Evolutionary conservation across 768 basidiomycete species (phyloP).

Genomic region (Psilocybe cubensis): DNA sequence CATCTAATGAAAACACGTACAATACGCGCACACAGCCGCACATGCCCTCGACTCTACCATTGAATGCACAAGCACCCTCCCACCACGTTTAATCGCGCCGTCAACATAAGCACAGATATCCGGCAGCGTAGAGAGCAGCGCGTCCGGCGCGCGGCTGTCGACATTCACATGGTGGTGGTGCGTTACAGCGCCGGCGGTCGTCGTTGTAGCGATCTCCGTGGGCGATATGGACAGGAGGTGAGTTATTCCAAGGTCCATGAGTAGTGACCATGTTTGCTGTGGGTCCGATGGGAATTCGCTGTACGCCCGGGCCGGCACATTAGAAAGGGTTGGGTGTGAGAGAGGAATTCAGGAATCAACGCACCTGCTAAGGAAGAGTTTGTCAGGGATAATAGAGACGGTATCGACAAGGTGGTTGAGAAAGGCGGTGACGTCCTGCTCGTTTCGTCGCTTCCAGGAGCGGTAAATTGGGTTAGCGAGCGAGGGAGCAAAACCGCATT

Average conservation of each 20-base stretch:
- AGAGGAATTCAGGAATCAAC: constrained; percentile 13
- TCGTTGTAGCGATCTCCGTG: constrained; percentile 41
- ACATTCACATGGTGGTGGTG: constrained; percentile 48
- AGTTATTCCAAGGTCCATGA: constrained; percentile 53
- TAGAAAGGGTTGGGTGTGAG: background rate
- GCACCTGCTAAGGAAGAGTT: constrained; percentile 56
- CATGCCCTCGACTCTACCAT: constrained; percentile 58
- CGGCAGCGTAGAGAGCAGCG: constrained; percentile 49
- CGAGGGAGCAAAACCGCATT: constrained; percentile 51
- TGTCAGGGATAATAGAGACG: constrained; percentile 50
- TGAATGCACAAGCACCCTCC: constrained; percentile 58
- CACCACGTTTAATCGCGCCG: constrained; percentile 41
- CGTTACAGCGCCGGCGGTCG: constrained; percentile 29
- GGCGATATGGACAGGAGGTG: constrained; percentile 60
- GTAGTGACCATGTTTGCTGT: constrained; percentile 51
- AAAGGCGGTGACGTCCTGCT: constrained; percentile 55
- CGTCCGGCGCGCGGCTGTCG: constrained; percentile 38
- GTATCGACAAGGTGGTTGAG: constrained; percentile 56
- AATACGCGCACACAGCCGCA: constrained; percentile 53
- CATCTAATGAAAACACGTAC: no score
- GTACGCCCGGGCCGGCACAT: background rate
- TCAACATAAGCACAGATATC: constrained; percentile 49
- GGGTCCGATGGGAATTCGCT: constrained; percentile 63
- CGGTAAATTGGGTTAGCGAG: constrained; percentile 48
- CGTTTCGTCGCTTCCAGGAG: constrained; percentile 60